Evolutionary conservation across 768 basidiomycete species (phyloP).

Genomic region (Serendipita vermifera): DNA sequence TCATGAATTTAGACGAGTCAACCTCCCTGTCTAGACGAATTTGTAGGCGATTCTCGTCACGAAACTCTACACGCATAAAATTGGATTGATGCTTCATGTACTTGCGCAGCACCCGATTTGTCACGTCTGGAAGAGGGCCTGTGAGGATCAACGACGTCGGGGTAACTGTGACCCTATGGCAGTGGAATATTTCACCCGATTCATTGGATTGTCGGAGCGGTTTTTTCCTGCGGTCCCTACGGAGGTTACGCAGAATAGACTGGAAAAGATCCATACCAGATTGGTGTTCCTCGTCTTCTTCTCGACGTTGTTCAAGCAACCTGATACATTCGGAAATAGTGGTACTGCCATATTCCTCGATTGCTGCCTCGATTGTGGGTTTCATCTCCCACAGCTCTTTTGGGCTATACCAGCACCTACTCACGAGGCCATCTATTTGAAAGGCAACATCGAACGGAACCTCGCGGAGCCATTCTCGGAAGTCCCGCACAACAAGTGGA

Average conservation of each 20-base stretch:
- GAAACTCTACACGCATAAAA: constrained; percentile 74
- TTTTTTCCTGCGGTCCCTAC: too few relatives aligned
- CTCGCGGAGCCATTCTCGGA: not conserved
- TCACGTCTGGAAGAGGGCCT: constrained; percentile 62
- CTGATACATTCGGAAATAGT: not conserved
- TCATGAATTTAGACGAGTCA: constrained; percentile 43
- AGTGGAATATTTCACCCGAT: constrained; percentile 37
- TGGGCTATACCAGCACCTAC: not conserved
- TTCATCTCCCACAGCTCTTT: not conserved
- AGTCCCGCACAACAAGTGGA: not conserved
- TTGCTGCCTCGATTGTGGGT: not conserved
- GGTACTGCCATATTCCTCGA: not conserved
- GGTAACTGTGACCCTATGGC: constrained; percentile 62
- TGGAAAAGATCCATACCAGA: too few relatives aligned
- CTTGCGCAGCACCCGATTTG: constrained; percentile 65
- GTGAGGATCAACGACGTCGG: constrained; percentile 63
- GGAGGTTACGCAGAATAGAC: too few relatives aligned
- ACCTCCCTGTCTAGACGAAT: constrained; percentile 60
- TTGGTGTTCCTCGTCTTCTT: not conserved
- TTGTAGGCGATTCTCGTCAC: constrained; percentile 67
- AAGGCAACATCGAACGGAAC: constrained; percentile 1
- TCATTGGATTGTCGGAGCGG: too few relatives aligned
- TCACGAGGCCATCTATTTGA: constrained; percentile 2
- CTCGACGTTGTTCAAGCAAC: not conserved
- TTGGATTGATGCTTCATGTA: constrained; percentile 47